Evolutionary conservation across 2,329 filamentous ascomycete genomes (phyloP), one percentile per base, ranked within the genome.

Genomic region (Lizonia empirigonia): DNA sequence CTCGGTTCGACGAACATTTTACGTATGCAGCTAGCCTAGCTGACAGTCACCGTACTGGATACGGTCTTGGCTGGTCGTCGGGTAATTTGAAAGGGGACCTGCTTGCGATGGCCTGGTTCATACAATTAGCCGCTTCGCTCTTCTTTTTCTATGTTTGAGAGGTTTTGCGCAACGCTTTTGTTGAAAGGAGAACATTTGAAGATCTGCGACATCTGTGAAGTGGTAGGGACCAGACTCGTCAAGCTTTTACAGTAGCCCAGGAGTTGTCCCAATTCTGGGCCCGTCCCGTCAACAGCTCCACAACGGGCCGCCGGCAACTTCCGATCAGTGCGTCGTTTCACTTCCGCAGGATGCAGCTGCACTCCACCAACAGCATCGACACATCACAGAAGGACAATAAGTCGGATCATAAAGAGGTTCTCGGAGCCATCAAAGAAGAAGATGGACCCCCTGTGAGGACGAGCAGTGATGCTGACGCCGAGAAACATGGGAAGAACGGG

Each of bases 221-320:
- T 47, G 27, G 6, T 13, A 32, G 12, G 8, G 38, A 37, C 34
- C 44, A 23, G 19, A 18, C 9, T 35, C 26, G 33, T 24, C 15
- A 42, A 37, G 45, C 37, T 48, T 41, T 32, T 24, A 36, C n/a
- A n/a, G n/a, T n/a, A n/a, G n/a, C n/a, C n/a, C n/a, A n/a, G n/a
- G n/a, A n/a, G n/a, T n/a, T n/a, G n/a, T n/a, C n/a, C n/a, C n/a
- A n/a, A n/a, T n/a, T 37, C 16, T 35, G 22, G 27, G 5, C 18
- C 32, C 38, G 15, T 19, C 18, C 32, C 38, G 15, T 19, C 33
- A 22, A 22, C 20, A 34, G 38, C 19, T 37, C 34, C 39, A 27
- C 34, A 40, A 38, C 54, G 50, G 54, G 36, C 51, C 51, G 49
- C 4, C 49, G 51, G 46, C 42, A 40, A 10, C n/a, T n/a, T 50